Evolutionary conservation across 2,329 filamentous ascomycete species (phyloP), one percentile per base, ranked within the genome.

Genomic region (Pestalotiopsis sp.): DNA sequence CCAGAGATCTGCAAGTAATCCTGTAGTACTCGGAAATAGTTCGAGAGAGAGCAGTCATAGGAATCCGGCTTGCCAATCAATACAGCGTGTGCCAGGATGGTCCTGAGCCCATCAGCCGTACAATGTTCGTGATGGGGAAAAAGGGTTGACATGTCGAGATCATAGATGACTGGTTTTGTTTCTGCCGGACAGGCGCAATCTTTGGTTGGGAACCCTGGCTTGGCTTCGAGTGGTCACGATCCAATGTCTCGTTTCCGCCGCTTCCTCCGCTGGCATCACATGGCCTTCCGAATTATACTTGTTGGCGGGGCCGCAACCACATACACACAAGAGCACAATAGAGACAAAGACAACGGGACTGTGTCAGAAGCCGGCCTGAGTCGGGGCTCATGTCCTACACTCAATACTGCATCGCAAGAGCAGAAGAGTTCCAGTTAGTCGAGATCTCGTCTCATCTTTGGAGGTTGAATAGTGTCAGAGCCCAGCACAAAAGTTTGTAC

Each of bases 221-320:
- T 20, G 17, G 17, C 17, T 17, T 52, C 45, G 20, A 52, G 20
- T 17, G 45, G 45, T 52, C 45, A 52, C 41, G 13, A 49, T 52
- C 45, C 45, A n/a, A 52, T 52, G 45, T 52, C 17, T 62, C 65
- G 61, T 49, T 68, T 57, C 61, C 39, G 20, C 61, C 65, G 61
- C 45, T 68, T 57, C 61, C 39, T 39, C 13, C 38, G 66, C 52
- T 38, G 38, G 62, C 56, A 60, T 70, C 45, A 49, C 27, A 67
- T 66, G 67, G 36, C 31, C 57, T 56, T 57, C 56, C 41, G 23
- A 58, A 7, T 49, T 59, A 39, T 58, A 49, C 36, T 27, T 64
- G 63, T 36, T 57, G 63, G 63, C 63, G 38, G 58, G 31, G 45
- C 45, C 45, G 45, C 17, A 52, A 52, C 45, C 17, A 20, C 17